Base-by-base conservation (phyloP, 2,329 filamentous ascomycete species). In the Lachnellula hyalina region DNA sequence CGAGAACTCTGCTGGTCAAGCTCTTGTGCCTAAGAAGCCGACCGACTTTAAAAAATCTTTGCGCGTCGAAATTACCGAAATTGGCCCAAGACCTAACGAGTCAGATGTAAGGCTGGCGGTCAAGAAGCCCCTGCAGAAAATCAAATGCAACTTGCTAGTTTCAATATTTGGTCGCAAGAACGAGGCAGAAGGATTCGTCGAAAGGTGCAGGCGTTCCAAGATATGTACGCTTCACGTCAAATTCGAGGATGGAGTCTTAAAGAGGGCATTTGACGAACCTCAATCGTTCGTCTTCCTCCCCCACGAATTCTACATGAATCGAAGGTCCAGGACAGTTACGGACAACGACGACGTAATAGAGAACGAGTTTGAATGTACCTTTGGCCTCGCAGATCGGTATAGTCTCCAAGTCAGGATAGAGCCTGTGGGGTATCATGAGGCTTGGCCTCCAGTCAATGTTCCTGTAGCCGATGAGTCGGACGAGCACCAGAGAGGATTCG, bases 371-470 rank as follows among this genome's bases (percentile, higher is more conserved):
- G 48, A 35, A 5, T 25, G 47, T 6, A 46, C 40, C 5, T 59
- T 52, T 42, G 62, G 47, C 15, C 56, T 64, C 40, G 61, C 61
- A 6, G 61, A 65, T n/a, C 56, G 54, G 12, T 65, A 65, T 28
- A 54, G 46, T 4, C 14, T 64, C 23, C 52, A 58, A 25, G 47
- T 67, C 32, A 51, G 41, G 1, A 28, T 65, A 5, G 53, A 62
- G 19, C 52, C 54, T 12, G 44, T 48, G 4, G 55, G 56, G 12
- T 47, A 21, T 14, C 54, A 61, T 36, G 50, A 49, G 48, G 28
- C 55, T 21, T 68, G 66, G 66, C 62, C 63, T n/a, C 61, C 59
- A 34, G 34, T 68, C 11, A 23, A 51, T 15, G 19, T 56, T 42
- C 52, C 52, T 6, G 34, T 49, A 23, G 42, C 51, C 5, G 38